Conservation (phyloP, 805 yeast genomes). For the Saccharomycopsis babjevae region DNA sequence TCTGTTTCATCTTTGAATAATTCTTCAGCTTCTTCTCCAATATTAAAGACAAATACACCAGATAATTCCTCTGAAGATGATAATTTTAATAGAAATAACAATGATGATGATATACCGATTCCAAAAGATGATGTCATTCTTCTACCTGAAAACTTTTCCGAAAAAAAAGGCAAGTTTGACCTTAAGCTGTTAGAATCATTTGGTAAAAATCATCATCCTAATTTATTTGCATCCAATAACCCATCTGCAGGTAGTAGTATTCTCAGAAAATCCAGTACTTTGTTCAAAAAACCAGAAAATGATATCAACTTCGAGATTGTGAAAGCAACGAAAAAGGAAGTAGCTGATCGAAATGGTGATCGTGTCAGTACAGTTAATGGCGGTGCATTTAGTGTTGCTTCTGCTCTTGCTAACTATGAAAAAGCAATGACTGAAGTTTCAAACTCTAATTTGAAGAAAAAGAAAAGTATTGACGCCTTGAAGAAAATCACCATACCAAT, state of each 20-base stretch:
- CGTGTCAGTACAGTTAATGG: not conserved
- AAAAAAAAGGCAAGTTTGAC: not conserved
- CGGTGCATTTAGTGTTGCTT: not conserved
- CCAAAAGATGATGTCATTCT: constrained; percentile 14
- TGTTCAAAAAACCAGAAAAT: constrained; percentile 9
- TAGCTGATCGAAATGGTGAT: not conserved
- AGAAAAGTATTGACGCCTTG: constrained; percentile 5
- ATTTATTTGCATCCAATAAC: not conserved
- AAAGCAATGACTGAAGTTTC: not conserved
- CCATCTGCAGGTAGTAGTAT: constrained; percentile 9
- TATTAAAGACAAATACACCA: not conserved
- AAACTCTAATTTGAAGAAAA: not conserved
- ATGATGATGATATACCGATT: constrained; percentile 17
- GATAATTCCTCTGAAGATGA: not conserved
- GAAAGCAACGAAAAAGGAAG: not conserved
- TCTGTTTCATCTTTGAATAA: constrained; percentile 9
- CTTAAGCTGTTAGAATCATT: not conserved
- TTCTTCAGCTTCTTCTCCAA: not conserved
- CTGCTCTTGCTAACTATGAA: not conserved
- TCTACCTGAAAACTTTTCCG: not conserved
- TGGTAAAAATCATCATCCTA: not conserved
- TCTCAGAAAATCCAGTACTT: not conserved
- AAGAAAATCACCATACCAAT: constrained; percentile 4
- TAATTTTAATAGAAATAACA: not conserved
- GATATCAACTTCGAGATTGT: constrained; percentile 15